Evolutionary conservation across 2,329 filamentous ascomycete species (phyloP).

Genomic region (Xylogone sp.): DNA sequence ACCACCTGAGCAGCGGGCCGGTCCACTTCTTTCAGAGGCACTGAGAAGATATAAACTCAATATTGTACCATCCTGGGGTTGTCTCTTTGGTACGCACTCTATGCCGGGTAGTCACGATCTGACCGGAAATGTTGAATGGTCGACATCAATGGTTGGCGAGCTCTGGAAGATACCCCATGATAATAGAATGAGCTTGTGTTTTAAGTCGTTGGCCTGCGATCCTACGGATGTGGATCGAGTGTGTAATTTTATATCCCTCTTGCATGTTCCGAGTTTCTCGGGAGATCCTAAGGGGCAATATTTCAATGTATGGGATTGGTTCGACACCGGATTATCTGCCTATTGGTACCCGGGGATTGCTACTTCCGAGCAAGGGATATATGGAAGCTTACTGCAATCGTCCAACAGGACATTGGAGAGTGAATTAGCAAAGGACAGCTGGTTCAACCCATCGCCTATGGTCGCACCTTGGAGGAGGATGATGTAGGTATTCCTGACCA

Average conservation of each 20-base stretch:
- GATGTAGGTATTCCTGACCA: constrained; percentile 2
- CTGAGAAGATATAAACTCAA: too few species aligned
- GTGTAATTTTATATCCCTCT: constrained; percentile 5
- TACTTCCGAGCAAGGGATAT: neutral
- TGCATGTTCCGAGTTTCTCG: neutral
- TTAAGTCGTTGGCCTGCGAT: constrained; percentile 1
- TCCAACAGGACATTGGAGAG: neutral
- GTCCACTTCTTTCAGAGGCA: too few species aligned
- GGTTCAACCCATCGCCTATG: neutral
- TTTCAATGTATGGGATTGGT: constrained; percentile 9
- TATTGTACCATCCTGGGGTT: too few species aligned
- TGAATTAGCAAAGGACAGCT: too few species aligned
- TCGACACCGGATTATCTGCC: constrained; percentile 6
- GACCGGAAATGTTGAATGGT: constrained; percentile 4
- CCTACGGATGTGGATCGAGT: constrained; percentile 1
- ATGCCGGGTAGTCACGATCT: neutral
- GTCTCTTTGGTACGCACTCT: too few species aligned
- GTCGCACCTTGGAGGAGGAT: constrained; percentile 5
- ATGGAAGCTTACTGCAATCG: too few species aligned
- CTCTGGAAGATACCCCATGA: constrained; percentile 10
- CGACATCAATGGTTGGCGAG: constrained; percentile 3
- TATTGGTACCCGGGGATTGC: constrained; percentile 5
- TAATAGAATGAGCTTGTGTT: constrained; percentile 9
- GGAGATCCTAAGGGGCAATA: neutral
- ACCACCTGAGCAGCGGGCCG: too few species aligned